Evolutionary conservation across 164 flowering plant genomes (phyloP).

Genomic region (Chimonanthus salicifolius): DNA sequence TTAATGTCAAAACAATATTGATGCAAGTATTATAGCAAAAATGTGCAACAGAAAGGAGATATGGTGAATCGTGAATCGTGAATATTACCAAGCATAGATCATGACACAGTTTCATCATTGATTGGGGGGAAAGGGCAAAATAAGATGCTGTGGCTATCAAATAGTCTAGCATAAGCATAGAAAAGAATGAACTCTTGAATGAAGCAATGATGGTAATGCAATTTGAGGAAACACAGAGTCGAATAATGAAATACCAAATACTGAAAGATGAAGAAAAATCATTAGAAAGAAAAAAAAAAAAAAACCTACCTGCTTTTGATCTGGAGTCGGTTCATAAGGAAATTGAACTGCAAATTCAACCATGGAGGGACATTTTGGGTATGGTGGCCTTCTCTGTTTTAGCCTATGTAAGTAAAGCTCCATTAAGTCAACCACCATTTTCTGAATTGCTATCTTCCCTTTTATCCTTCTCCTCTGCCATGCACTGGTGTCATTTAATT

Average conservation of each 20-base stretch:
- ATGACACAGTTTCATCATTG: no score
- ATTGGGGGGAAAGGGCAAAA: no score
- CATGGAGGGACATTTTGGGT: slow-evolving; percentile 54
- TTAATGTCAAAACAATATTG: no score
- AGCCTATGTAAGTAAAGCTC: slow-evolving; percentile 88
- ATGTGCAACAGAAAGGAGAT: no score
- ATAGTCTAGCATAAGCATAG: no score
- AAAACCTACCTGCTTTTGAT: slow-evolving; percentile 68
- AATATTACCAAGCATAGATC: no score
- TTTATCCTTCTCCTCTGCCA: slow-evolving; percentile 91
- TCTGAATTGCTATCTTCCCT: slow-evolving; percentile 92
- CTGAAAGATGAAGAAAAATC: neutral
- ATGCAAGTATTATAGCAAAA: no score
- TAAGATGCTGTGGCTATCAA: no score
- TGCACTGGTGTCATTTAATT: slow-evolving; percentile 67
- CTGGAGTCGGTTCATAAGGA: slow-evolving; percentile 88
- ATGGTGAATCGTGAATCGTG: no score
- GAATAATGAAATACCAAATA: neutral
- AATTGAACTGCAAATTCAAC: slow-evolving; percentile 65
- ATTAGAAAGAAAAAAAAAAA: neutral
- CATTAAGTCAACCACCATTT: slow-evolving; percentile 98
- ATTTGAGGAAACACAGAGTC: no score
- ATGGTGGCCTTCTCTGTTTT: slow-evolving; percentile 77
- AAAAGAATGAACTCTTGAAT: no score
- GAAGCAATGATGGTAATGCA: no score